phyloP scores from a whole-genome alignment of 495 filamentous ascomycete genomes.

The Rostrohypoxylon terebratum region DNA sequence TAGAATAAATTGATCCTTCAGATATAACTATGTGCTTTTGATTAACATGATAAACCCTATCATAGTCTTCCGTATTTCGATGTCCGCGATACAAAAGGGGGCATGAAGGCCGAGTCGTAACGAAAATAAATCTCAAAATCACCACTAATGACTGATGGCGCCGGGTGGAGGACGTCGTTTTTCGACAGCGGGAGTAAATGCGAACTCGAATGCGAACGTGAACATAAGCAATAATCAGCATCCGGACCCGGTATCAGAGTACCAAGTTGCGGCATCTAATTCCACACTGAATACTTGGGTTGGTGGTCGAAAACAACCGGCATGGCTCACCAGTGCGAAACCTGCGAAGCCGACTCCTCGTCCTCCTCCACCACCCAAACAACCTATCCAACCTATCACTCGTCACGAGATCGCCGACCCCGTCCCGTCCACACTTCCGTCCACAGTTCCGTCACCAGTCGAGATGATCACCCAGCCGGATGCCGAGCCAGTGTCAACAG shows the following conservation, averaged over 20 bases:
- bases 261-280: slow-evolving; percentile 72
- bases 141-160: slow-evolving; percentile 38
- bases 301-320: slow-evolving; percentile 67
- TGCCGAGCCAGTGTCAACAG: slow-evolving; percentile 27
- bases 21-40: slow-evolving; percentile 5
- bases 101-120: slow-evolving; percentile 31
- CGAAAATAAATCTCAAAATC: slow-evolving; percentile 4
- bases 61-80: slow-evolving; percentile 31
- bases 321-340: slow-evolving; percentile 70
- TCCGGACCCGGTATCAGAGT: slow-evolving; percentile 21
- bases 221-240: slow-evolving; percentile 11
- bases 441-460: background rate
- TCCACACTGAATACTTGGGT: slow-evolving; percentile 75
- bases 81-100: slow-evolving; percentile 28
- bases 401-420: background rate
- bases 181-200: slow-evolving; percentile 20
- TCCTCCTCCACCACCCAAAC: slow-evolving; percentile 33
- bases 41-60: slow-evolving; percentile 27
- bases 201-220: background rate
- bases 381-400: slow-evolving; percentile 13
- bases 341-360: slow-evolving; percentile 57
- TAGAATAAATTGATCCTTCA: slow-evolving; percentile 7
- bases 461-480: slow-evolving; percentile 28
- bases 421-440: slow-evolving; percentile 7
- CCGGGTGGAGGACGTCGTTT: slow-evolving; percentile 32